Evolutionary conservation across 805 yeast genomes (phyloP), one percentile per base, ranked within the genome.

Genomic region (Spathaspora sp.): DNA sequence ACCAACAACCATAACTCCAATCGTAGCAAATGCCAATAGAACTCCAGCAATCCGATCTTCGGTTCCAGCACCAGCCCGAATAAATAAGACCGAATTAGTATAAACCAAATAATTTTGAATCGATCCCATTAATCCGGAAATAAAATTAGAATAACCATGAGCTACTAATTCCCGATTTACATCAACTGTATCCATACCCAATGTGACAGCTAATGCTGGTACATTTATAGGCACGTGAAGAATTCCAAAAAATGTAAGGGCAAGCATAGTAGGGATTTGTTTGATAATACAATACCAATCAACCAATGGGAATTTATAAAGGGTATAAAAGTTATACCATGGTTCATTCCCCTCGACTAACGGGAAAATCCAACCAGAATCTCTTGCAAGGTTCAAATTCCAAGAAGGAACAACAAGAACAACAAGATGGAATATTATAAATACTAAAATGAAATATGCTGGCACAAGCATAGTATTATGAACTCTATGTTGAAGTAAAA

Each of bases 161-260:
- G 97, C 97, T 31, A 93, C 86, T 52, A 94, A 78, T 69, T 94
- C 99, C 52, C 92, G 78, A 67, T 94, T 96, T 42, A 94, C 96
- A 64, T 92, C 96, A 57, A 88, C 82, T 51, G 85, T 85, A 66
- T 88, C 94, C 79, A 88, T 86, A 2, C 89, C 89, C 0, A 89
- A 80, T 5, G 96, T 87, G 16, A 92, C 94, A 0, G 98, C 97
- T 46, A 94, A 76, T 0, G 99, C 98, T 1, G 99, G 99, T 12
- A 94, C 97, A 65, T 94, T 94, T 54, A 94, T 94, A 3, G 99
- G 99, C 10, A 94, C 99, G 61, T 94, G 99, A 50, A 94, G 72
- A 40, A 94, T 87, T 11, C 99, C 99, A 62, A 94, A 94, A 64
- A 94, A 94, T 0, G 98, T 92, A 56, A 94, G 75, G 0, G 99